A percentile compares a stretch with the other conserved stretches of the same genome.
phyloP scores from a whole-genome alignment of 2,329 filamentous ascomycete species.

The Trematosphaeria pertusa region DNA sequence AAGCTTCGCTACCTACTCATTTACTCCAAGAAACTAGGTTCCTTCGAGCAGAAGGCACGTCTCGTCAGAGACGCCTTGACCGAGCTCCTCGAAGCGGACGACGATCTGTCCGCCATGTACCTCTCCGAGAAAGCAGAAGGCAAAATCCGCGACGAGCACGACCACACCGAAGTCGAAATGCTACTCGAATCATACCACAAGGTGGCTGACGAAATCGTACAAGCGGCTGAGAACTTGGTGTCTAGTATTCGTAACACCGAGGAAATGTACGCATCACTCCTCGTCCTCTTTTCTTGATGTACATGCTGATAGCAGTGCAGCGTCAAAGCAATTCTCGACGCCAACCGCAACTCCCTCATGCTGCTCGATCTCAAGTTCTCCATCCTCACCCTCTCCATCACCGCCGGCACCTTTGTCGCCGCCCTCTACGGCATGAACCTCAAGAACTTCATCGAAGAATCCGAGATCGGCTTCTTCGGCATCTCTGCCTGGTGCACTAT shows the following conservation, averaged over 20 bases:
- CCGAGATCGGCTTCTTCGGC: constrained; percentile 80
- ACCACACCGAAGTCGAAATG: constrained; percentile 97
- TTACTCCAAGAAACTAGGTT: constrained; percentile 92
- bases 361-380: constrained; percentile 95
- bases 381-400: constrained; percentile 92
- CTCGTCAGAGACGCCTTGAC: constrained; percentile 94
- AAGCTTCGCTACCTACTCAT: constrained; percentile 91
- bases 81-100: constrained; percentile 93
- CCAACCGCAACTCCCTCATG: constrained; percentile 98
- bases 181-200: constrained; percentile 97
- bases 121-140: constrained; percentile 85
- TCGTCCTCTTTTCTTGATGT: neutral
- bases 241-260: constrained; percentile 97
- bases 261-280: constrained; percentile 75
- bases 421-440: constrained; percentile 99
- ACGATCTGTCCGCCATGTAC: constrained; percentile 95
- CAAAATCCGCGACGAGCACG: constrained; percentile 74
- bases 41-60: constrained; percentile 96
- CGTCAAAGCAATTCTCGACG: constrained; percentile 94
- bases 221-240: constrained; percentile 90
- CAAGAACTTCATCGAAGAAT: constrained; percentile 98
- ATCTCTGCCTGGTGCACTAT: constrained; percentile 75
- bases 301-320: constrained; percentile 52
- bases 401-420: constrained; percentile 91
- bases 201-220: constrained; percentile 96